Conservation (phyloP, 345 rosid species). For the Populus tremula region DNA sequence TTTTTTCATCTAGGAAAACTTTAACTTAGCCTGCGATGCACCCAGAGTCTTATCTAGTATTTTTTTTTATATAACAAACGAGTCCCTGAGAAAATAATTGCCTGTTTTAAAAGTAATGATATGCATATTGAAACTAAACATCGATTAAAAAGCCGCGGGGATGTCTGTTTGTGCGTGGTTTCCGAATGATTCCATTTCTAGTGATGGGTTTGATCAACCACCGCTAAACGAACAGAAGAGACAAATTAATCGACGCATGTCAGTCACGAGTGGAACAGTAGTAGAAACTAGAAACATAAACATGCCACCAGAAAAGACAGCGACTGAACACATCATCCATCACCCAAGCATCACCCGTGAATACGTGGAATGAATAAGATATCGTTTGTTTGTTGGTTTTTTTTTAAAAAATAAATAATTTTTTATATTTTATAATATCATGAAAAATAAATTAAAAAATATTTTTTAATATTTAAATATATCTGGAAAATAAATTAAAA, state of each 20-base stretch:
- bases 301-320: neutral
- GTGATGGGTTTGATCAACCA: neutral
- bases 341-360: neutral
- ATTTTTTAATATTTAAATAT: no score
- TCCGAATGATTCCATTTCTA: neutral
- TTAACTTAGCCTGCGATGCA: no score
- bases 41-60: no score
- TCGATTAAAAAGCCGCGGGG: neutral
- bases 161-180: neutral
- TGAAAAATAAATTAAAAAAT: no score
- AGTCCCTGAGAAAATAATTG: neutral
- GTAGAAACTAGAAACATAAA: neutral
- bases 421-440: rapidly evolving
- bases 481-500: no score
- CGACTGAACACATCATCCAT: neutral
- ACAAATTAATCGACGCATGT: neutral
- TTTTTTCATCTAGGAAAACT: no score
- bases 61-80: no score
- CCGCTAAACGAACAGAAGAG: neutral
- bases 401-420: no score
- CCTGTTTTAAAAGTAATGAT: neutral
- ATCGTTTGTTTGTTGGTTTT: no score
- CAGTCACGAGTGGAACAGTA: neutral
- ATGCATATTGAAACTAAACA: neutral
- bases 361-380: neutral